Base-by-base conservation (phyloP, 2,329 filamentous ascomycete species). In the Pseudogymnoascus sp. region DNA sequence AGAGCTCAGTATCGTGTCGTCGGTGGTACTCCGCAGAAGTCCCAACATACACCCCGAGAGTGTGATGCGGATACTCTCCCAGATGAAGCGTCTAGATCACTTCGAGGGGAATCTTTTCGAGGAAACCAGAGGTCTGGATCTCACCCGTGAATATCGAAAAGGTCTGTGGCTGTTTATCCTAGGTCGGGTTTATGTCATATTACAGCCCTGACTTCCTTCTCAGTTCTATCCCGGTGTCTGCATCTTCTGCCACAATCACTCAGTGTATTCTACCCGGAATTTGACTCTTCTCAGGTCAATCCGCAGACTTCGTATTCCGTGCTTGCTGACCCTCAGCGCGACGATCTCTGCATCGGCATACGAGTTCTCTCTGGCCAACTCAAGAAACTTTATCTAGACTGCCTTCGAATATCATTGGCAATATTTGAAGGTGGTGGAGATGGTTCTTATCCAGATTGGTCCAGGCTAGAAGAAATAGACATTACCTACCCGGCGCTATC, bases 391-490 rank as follows among this genome's bases (percentile, higher is more conserved):
- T 2, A 30, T 11, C 43, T 50, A 3, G 8, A 28, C 6, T 14
- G 7, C 14, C 22, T 50, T 28, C 43, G 43, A 30, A 28, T 50
- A 50, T 50, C 43, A 50, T 1, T n/a, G 2, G 22, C 43, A 16
- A 30, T 50, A 7, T 50, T 50, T 9, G 43, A 14, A 30, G 43
- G 43, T 12, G 14, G 16, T 16, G 7, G 14, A 8, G n/a, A 30
- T 50, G 43, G 43, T 28, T 50, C 43, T 30, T 50, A 50, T 30
- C 43, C 25, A 11, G 43, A 50, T 16, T 50, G 43, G 25, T 50
- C 22, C 5, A 9, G 22, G 16, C 43, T 50, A 9, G 12, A 50
- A 4, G 4, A 50, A n/a, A 2, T 50, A 16, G 2, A 5, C 1
- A 50, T 50, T 30, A 2, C 18, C 4, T 30, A 30, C 14, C 41